Evolutionary conservation across 768 basidiomycete species (phyloP), one percentile per base, ranked within the genome.

Genomic region (Punctularia strigosozonata): DNA sequence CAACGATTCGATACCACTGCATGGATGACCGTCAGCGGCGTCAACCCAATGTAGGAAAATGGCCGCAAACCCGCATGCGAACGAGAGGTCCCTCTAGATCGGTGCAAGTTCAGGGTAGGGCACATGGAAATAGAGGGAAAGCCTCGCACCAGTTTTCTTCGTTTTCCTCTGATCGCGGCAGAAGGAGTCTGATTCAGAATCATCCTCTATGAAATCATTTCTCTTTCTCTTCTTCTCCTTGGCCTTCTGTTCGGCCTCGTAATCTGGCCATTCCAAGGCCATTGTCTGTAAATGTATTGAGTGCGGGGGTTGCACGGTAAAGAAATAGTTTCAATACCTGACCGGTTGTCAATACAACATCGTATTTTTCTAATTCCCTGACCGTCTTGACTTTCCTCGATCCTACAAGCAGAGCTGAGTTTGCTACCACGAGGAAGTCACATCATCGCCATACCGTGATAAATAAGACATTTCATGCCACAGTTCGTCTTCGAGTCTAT

Each of bases 211-310:
- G 28, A 59, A 59, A 21, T 44, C 46, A 4, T 43, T 41, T 10
- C 24, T 33, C 14, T 39, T 44, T 15, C 44, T 45, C 31, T 42
- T 46, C 25, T 42, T 50, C 14, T 57, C 55, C 33, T 72, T 63
- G 8, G 54, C 59, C 45, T 73, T 53, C 28, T 47, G 41, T n/a
- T 45, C 41, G 5, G 43, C 48, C 28, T 55, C 73, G 13, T 54
- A 57, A 43, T 77, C 75, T 0, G 69, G 74, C 73, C 74, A 78
- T 53, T 78, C 73, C 13, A 58, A 43, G 6, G 72, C 63, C 57
- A 77, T 66, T 0, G 75, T 77, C 74, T 76, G 40, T 2, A 24
- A 19, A 8, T 32, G 19, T 25, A 28, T 17, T 21, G 25, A 21
- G 38, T 18, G 20, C 37, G 25, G n/a, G 34, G 28, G 31, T 18